Evolutionary conservation across 768 basidiomycete species (phyloP).

Genomic region (Mycena vitilis): DNA sequence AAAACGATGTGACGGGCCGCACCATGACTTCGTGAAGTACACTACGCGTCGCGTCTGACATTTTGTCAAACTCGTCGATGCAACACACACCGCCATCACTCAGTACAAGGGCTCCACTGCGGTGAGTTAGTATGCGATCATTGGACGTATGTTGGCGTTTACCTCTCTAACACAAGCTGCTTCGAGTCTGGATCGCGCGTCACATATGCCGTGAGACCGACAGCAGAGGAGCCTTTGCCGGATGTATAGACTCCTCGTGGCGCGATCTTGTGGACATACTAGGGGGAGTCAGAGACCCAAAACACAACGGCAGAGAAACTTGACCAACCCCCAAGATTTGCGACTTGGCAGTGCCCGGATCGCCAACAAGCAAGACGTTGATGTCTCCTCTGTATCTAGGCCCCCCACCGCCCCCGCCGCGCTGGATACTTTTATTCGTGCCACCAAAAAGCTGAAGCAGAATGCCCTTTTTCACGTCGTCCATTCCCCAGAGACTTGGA

Average conservation of each 20-base stretch:
- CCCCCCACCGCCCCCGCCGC: conserved; percentile 95
- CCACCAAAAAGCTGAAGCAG: conserved; percentile 96
- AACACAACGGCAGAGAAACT: neutral
- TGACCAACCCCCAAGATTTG: conserved; percentile 87
- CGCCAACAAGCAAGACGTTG: conserved; percentile 96
- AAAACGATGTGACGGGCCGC: conserved; percentile 33
- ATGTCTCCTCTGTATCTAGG: conserved; percentile 98
- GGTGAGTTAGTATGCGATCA: conserved; percentile 22
- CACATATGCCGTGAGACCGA: conserved; percentile 98
- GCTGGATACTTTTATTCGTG: conserved; percentile 94
- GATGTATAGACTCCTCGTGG: conserved; percentile 98
- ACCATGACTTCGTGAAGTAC: conserved; percentile 99
- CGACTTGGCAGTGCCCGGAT: conserved; percentile 96
- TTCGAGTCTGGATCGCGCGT: conserved; percentile 98
- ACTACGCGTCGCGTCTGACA: conserved; percentile 97
- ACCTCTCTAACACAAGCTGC: conserved; percentile 97
- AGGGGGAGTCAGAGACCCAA: conserved; percentile 24
- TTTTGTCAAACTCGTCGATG: conserved; percentile 99
- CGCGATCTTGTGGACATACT: conserved; percentile 99
- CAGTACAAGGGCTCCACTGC: conserved; percentile 91
- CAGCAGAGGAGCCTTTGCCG: conserved; percentile 98
- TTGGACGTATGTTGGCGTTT: neutral
- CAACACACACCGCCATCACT: conserved; percentile 98
- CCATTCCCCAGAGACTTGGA: conserved; percentile 97
- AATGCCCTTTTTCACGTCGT: conserved; percentile 99